Evolutionary conservation across 352 stramenopile species (phyloP).

Genomic region (Thalassiosira ordinaria): DNA sequence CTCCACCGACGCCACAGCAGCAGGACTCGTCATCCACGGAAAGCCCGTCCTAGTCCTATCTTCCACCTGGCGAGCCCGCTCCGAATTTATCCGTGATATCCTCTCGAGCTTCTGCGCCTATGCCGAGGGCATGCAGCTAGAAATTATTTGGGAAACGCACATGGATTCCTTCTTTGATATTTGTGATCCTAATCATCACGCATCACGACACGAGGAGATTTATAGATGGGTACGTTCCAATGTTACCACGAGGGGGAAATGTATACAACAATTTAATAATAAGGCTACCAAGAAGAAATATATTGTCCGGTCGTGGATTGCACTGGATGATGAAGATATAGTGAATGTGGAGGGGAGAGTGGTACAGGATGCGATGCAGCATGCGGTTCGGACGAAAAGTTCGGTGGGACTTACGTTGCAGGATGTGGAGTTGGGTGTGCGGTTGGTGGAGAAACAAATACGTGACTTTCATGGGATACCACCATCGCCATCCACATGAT

Average conservation of each 20-base stretch:
- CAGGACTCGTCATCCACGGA: not conserved
- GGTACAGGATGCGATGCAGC: slow-evolving; percentile 41
- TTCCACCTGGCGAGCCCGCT: slow-evolving; percentile 68
- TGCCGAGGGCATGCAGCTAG: too few relatives aligned
- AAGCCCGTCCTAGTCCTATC: slow-evolving; percentile 58
- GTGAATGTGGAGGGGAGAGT: slow-evolving; percentile 50
- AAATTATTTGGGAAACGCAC: slow-evolving; percentile 38
- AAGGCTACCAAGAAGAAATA: slow-evolving; percentile 4
- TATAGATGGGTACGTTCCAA: slow-evolving; percentile 50
- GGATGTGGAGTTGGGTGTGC: slow-evolving; percentile 51
- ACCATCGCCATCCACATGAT: too few relatives aligned
- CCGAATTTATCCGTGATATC: slow-evolving; percentile 65
- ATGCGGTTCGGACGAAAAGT: slow-evolving; percentile 66
- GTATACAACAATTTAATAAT: not conserved
- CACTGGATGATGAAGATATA: slow-evolving; percentile 77
- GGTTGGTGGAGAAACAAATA: slow-evolving; percentile 55
- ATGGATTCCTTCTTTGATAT: slow-evolving; percentile 65
- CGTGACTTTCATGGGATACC: slow-evolving; percentile 7
- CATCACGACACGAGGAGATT: slow-evolving; percentile 71
- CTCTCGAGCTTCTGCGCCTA: slow-evolving; percentile 56
- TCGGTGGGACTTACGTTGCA: slow-evolving; percentile 56
- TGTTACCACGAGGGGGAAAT: not conserved
- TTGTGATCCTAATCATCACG: slow-evolving; percentile 64
- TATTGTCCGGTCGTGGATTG: slow-evolving; percentile 63
- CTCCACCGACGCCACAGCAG: too few relatives aligned